Evolutionary conservation across 768 basidiomycete species (phyloP), one percentile per base, ranked within the genome.

Genomic region (Termitomyces sp.): DNA sequence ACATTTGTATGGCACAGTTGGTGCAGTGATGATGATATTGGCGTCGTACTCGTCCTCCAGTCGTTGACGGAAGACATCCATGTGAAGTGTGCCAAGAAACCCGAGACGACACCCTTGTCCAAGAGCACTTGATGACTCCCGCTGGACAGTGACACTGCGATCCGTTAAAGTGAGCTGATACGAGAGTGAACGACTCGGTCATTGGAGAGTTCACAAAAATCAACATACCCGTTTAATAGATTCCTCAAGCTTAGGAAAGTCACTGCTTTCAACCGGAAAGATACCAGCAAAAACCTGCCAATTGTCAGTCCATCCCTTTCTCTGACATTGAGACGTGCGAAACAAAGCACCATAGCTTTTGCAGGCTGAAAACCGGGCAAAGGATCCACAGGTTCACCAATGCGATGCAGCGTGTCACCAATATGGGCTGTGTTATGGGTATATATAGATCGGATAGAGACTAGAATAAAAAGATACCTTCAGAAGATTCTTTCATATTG

Each of bases 31-130:
- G 63, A 98, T 94, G 57, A 98, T 86, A 66, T 90, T 94, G 33
- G 94, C 91, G 57, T 93, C 87, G 64, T 97, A 94, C 70, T 99
- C 97, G 64, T 99, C 97, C 71, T 98, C 97, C 3, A 99, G 76
- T 14, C 97, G 83, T 68, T 99, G 97, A 22, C 94, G 87, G 71
- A 94, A 93, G 40, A 95, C 90, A 64, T 96, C 92, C 92, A 98
- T 94, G 68, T 99, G 97, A 57, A 99, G 73, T 5, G 94, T 92
- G 1, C 97, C 97, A 10, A 98, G 79, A 71, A 98, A 99, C 0
- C 97, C 97, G 6, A 99, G 82, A 45, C 97, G 83, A 68, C 88
- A 93, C 8, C 97, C 97, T 74, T 97, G 95, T 1, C 96, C 95
- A 10, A 99, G 79, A 10, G 97, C 97, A 5, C 90, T 84, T 0